These are phyloP conservation scores for Pseudopediastrum boryanum DNA, from an alignment of 139 green algal genomes.

Conservation along the genomic window DNA sequence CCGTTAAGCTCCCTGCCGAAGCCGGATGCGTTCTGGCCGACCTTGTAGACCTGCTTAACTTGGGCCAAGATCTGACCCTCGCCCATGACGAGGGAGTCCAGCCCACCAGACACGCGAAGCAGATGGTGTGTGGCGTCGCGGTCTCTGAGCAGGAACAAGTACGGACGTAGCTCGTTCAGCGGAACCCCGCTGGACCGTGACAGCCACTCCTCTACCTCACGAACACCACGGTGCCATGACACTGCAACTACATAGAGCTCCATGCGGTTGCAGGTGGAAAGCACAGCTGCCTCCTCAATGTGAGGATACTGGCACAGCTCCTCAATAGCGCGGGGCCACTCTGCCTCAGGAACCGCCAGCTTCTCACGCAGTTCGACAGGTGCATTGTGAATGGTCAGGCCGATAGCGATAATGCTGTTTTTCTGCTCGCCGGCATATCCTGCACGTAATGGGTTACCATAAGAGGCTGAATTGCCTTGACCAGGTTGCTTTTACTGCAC, in stretches of 20 bases:
- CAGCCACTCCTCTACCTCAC: slow-evolving; percentile 99
- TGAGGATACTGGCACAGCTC: slow-evolving; percentile 95
- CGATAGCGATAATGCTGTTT: slow-evolving; percentile 95
- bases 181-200: slow-evolving; percentile 85
- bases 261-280: slow-evolving; percentile 99
- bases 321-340: slow-evolving; percentile 93
- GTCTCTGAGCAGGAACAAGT: slow-evolving; percentile 97
- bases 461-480: background rate
- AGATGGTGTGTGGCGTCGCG: slow-evolving; percentile 95
- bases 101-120: slow-evolving; percentile 90
- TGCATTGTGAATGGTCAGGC: slow-evolving; percentile 94
- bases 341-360: slow-evolving; percentile 93
- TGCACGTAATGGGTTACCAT: slow-evolving; percentile 44
- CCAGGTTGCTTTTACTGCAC: background rate
- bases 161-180: slow-evolving; percentile 90
- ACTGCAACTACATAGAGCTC: slow-evolving; percentile 98
- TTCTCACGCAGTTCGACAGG: slow-evolving; percentile 98
- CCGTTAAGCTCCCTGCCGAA: slow-evolving; percentile 98
- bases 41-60: slow-evolving; percentile 94
- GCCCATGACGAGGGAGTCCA: slow-evolving; percentile 98
- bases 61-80: slow-evolving; percentile 99
- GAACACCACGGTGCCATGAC: slow-evolving; percentile 91
- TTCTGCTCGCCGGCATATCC: slow-evolving; percentile 91
- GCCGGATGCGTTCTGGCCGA: slow-evolving; percentile 87
- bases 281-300: slow-evolving; percentile 97